Base-by-base conservation (phyloP, 495 filamentous ascomycete species). In the Parmelia sp. region DNA sequence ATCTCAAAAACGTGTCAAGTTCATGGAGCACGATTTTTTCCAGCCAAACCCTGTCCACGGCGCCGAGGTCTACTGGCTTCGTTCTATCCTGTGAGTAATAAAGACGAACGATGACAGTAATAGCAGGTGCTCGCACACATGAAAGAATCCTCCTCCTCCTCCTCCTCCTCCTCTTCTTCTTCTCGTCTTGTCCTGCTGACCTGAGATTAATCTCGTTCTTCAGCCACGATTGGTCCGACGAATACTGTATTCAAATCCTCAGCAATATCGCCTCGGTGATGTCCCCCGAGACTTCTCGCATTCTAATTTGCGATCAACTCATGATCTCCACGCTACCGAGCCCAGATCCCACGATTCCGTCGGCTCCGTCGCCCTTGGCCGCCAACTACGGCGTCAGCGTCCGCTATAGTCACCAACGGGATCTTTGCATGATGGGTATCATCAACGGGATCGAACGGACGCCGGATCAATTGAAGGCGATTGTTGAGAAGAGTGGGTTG, bases 11-110 rank as follows among this genome's bases (percentile, higher is more conserved):
- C 68, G 73, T 1, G 69, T 78, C 21, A 61, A 66, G 47, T 76
- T 79, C 64, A 63, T 74, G 60, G 62, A 58, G 25, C 77, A 80
- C 45, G 74, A 78, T 51, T 79, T 79, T 59, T 80, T 79, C 70
- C 29, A 68, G 10, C 12, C 49, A 35, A 77, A 80, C 49, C 76
- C 78, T 3, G 66, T 75, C 58, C 65, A 69, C 25, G 65, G 68
- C 17, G 78, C 77, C 1, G 77, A 76, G 35, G 67, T 79, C 8
- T 80, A 80, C 59, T 76, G 73, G 72, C 65, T 79, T 4, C 73
- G 77, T 21, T 73, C 68, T 17, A 75, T 80, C 25, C 49, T 79
- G 66, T 42, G 39, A 42, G 39, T 37, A 37, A n/a, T n/a, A n/a
- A n/a, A n/a, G n/a, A n/a, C n/a, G n/a, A n/a, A n/a, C n/a, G n/a